Evolutionary conservation across 441 rosid species (phyloP).

Genomic region (Eruca vesicaria): DNA sequence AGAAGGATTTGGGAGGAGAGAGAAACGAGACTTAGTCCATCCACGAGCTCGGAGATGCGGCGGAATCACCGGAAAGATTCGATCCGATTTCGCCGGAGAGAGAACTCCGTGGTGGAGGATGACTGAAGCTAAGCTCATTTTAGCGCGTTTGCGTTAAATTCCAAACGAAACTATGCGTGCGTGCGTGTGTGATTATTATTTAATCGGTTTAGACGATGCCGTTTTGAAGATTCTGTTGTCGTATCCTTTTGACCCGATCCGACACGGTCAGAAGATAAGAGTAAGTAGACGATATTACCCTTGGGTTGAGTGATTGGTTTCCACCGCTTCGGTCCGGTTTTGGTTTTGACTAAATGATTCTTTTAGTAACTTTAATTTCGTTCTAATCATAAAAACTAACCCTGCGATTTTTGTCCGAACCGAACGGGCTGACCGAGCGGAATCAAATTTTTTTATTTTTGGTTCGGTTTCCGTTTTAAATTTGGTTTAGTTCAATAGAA

Average conservation of each 20-base stretch:
- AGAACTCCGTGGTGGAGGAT: conserved; percentile 53
- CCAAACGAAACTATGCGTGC: not conserved
- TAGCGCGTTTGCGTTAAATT: conserved; percentile 23
- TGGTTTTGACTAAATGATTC: not conserved
- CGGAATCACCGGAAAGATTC: conserved; percentile 33
- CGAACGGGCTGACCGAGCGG: too few relatives aligned
- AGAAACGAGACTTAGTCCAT: conserved; percentile 38
- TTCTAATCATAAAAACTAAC: not conserved
- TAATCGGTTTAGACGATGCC: conserved; percentile 5
- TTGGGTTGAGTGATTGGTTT: not conserved
- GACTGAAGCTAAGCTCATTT: conserved; percentile 68
- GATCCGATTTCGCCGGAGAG: conserved; percentile 43
- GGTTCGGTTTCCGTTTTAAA: too few relatives aligned
- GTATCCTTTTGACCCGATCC: conserved; percentile 5
- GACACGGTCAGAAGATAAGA: not conserved
- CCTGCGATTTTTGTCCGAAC: too few relatives aligned
- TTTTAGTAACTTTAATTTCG: not conserved
- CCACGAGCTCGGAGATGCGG: conserved; percentile 35
- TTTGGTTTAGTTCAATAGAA: too few relatives aligned
- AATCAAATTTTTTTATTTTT: too few relatives aligned
- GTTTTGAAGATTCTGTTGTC: not conserved
- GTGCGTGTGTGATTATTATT: conserved; percentile 15
- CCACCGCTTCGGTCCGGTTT: not conserved
- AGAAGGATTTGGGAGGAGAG: conserved; percentile 33
- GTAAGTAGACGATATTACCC: not conserved